Base-by-base conservation (phyloP, 2,329 filamentous ascomycete species). In the Byssothecium circinans region DNA sequence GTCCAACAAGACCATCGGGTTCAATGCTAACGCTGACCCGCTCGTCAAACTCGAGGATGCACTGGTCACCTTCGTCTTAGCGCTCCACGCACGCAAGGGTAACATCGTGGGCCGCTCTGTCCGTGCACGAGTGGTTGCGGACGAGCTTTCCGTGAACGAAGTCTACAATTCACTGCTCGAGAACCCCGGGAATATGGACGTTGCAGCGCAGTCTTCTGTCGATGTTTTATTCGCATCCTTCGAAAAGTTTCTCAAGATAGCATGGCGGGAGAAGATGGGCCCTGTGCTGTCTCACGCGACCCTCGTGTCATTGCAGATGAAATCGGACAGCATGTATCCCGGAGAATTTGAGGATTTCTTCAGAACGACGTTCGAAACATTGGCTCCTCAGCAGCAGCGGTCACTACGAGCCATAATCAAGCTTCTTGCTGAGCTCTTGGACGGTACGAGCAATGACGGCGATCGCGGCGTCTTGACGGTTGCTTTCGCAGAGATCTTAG, bases 161-260 rank as follows among this genome's bases (percentile, higher is more conserved):
- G 77, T 96, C 1, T 96, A 96, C 73, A 96, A 96, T 65, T 82
- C 85, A 27, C 79, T 96, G 12, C 84, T 95, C 15, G 91, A 96
- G 67, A 87, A 87, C 54, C 89, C 91, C 0, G 86, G 83, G 43
- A 90, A 89, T 61, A 80, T 88, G 54, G 87, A 95, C 43, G 77
- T 85, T 8, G 84, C 88, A 2, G 81, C 84, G 0, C 90, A 96
- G 49, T 80, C 89, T 8, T 81, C 85, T 2, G 84, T 92, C 8
- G 91, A 96, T 62, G 85, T 92, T 17, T 80, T 97, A 4, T 95
- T 96, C 64, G 87, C 88, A 20, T 88, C 91, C 0, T 97, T 96
- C 67, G 91, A 96, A 68, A 96, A 95, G 52, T 97, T 96, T 59
- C 75, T 96, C 50, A 85, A 84, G 49, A 86, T 91, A 53, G 91